Conservation (phyloP, 331 rosid genomes). For the Rhamnella rubrinervis region DNA sequence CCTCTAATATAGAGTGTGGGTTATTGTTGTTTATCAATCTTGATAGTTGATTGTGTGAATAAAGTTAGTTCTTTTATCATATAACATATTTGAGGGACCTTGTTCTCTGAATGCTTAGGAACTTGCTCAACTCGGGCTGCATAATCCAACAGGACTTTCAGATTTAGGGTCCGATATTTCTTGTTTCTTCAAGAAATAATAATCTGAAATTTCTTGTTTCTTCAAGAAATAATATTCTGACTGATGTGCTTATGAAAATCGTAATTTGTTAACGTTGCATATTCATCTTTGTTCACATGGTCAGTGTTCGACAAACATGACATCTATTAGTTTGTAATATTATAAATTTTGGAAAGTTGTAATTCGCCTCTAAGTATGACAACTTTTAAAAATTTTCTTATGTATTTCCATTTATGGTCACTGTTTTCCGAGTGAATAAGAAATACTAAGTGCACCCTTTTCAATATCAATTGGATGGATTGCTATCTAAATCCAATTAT, state of each 20-base stretch:
- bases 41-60: neutral
- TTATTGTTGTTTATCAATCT: neutral
- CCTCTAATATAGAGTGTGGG: neutral
- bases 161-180: too few species aligned
- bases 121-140: too few species aligned
- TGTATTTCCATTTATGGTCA: neutral
- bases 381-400: neutral
- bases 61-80: neutral
- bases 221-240: too few species aligned
- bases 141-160: too few species aligned
- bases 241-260: too few species aligned
- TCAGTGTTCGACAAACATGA: too few species aligned
- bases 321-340: too few species aligned
- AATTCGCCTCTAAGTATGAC: neutral
- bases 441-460: neutral
- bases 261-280: too few species aligned
- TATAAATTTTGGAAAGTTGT: neutral
- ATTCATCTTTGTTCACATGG: too few species aligned
- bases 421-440: neutral
- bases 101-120: neutral
- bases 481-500: constrained; percentile 7
- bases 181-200: too few species aligned
- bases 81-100: neutral
- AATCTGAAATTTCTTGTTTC: too few species aligned
- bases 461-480: neutral